Evolutionary conservation across 768 basidiomycete genomes (phyloP).

Genomic region (Mycena indigotica): DNA sequence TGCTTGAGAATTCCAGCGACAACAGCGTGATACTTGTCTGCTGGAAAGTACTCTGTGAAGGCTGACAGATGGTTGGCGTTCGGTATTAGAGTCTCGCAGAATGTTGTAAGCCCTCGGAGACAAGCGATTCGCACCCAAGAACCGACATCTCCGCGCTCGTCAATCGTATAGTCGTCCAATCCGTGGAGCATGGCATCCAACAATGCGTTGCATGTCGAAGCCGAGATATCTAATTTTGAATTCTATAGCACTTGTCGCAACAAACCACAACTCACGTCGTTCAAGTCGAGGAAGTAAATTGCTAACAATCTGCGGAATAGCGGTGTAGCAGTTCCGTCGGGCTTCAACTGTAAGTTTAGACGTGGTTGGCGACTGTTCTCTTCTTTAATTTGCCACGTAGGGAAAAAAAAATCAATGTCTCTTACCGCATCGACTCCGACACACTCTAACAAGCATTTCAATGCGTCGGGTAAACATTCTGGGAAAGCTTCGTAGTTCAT

Average conservation of each 20-base stretch:
- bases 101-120: constrained; percentile 61
- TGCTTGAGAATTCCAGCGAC: constrained; percentile 81
- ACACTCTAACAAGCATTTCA: constrained; percentile 61
- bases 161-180: constrained; percentile 86
- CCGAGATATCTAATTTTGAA: constrained; percentile 46
- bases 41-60: constrained; percentile 63
- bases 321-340: constrained; percentile 42
- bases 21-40: constrained; percentile 54
- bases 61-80: constrained; percentile 43
- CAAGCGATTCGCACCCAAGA: constrained; percentile 90
- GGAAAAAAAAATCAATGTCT: constrained; percentile 25
- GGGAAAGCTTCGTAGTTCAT: constrained; percentile 64
- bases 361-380: constrained; percentile 1
- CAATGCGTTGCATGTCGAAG: constrained; percentile 47
- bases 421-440: constrained; percentile 63
- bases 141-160: constrained; percentile 95
- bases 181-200: constrained; percentile 66
- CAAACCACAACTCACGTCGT: constrained; percentile 42
- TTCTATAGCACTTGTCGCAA: constrained; percentile 12
- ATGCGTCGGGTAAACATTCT: constrained; percentile 54
- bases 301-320: constrained; percentile 51
- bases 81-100: constrained; percentile 54
- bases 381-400: constrained; percentile 24
- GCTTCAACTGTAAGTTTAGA: constrained; percentile 40
- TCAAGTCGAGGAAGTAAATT: constrained; percentile 46